Conservation (phyloP, 148 eudicot species). For the Rheum nobile region DNA sequence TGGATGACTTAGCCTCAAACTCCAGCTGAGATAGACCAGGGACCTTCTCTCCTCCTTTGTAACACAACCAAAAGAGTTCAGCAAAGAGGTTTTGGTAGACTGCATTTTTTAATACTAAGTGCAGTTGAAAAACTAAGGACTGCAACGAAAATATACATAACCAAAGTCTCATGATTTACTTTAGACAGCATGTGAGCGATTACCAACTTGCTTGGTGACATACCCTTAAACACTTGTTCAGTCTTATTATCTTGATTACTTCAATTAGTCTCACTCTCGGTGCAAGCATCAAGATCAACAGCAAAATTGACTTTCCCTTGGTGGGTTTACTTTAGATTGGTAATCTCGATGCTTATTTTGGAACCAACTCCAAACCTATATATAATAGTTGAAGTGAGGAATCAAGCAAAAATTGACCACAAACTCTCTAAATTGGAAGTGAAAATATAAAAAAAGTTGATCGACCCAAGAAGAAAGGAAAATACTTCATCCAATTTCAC, state of each 20-base stretch:
- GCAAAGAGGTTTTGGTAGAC: background rate
- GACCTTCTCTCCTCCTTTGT: slow-evolving; percentile 33
- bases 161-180: background rate
- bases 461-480: slow-evolving; percentile 2
- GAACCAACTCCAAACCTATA: slow-evolving; percentile 70
- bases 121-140: background rate
- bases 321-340: background rate
- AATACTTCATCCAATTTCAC: slow-evolving; percentile 72
- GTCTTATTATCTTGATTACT: slow-evolving; percentile 1
- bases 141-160: background rate
- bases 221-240: slow-evolving; percentile 1
- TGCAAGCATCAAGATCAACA: too few relatives aligned
- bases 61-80: slow-evolving; percentile 7
- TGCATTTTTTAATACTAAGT: background rate
- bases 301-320: background rate
- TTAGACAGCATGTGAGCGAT: background rate
- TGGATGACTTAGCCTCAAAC: slow-evolving; percentile 75
- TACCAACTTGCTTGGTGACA: background rate
- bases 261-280: background rate
- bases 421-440: slow-evolving; percentile 9
- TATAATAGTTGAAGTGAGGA: slow-evolving; percentile 9
- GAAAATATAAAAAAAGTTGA: slow-evolving; percentile 2
- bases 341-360: slow-evolving; percentile 23
- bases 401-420: slow-evolving; percentile 8
- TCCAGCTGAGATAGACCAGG: slow-evolving; percentile 45